phyloP scores from a whole-genome alignment of 1,284 basidiomycete species.

The Austroboletus rostrupii region DNA sequence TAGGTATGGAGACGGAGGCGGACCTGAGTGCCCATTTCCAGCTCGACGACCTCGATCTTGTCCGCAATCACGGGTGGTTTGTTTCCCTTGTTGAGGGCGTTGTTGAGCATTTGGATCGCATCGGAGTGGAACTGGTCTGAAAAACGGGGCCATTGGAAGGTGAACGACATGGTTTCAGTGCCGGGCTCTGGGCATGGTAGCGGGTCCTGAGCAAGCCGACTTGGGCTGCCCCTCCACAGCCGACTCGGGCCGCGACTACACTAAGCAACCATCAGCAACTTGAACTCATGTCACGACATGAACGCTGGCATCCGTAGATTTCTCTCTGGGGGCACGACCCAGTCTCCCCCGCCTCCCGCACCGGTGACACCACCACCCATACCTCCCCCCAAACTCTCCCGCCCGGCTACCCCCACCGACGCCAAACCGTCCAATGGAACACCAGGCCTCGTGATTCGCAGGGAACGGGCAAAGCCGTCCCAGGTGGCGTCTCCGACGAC shows the following conservation, averaged over 20 bases:
- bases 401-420: conserved; percentile 24
- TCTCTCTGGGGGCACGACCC: conserved; percentile 42
- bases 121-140: conserved; percentile 92
- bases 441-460: conserved; percentile 50
- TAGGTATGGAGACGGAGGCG: conserved; percentile 24
- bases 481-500: conserved; percentile 20
- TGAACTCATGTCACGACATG: conserved; percentile 40
- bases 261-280: not conserved
- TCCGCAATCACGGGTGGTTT: conserved; percentile 98
- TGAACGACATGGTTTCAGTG: conserved; percentile 79
- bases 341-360: conserved; percentile 11
- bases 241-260: too few species aligned
- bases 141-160: conserved; percentile 97
- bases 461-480: conserved; percentile 41
- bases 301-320: conserved; percentile 66
- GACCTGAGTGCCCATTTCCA: conserved; percentile 97
- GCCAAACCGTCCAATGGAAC: conserved; percentile 35
- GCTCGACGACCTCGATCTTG: conserved; percentile 93
- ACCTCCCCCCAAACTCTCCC: conserved; percentile 33
- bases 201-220: conserved; percentile 3
- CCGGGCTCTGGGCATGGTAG: conserved; percentile 19
- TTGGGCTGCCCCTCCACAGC: not conserved
- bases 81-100: conserved; percentile 94
- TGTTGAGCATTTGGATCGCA: conserved; percentile 91
- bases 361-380: conserved; percentile 18